Conservation (phyloP, 495 filamentous ascomycete genomes). For the Annulohypoxylon nitens region DNA sequence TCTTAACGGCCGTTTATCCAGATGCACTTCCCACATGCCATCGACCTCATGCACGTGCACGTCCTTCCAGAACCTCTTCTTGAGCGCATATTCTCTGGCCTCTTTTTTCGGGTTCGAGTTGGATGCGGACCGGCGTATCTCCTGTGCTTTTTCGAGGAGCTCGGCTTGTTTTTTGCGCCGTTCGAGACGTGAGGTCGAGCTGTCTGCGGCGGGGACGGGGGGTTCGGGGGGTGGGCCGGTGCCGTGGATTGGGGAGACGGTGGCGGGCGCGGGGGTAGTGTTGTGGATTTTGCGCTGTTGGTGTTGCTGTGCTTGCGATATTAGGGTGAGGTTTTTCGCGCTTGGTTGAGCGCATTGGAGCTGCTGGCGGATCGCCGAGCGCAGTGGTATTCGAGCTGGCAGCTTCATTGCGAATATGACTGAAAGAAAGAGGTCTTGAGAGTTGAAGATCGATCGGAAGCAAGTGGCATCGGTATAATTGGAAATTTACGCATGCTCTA, state of each 20-base stretch:
- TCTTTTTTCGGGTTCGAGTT: constrained; percentile 44
- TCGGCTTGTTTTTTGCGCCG: constrained; percentile 69
- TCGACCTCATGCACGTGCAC: constrained; percentile 72
- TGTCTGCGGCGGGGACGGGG: constrained; percentile 70
- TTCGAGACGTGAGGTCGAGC: constrained; percentile 62
- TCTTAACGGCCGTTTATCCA: constrained; percentile 85
- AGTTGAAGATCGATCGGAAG: constrained; percentile 12
- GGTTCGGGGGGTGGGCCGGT: constrained; percentile 87
- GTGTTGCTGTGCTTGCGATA: constrained; percentile 32
- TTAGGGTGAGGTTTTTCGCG: constrained; percentile 14
- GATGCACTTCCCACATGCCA: constrained; percentile 76
- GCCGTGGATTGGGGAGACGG: constrained; percentile 75
- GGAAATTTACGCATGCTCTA: constrained; percentile 28
- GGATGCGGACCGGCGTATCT: constrained; percentile 53
- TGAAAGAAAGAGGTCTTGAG: neutral
- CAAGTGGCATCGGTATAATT: neutral
- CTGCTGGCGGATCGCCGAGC: constrained; percentile 38
- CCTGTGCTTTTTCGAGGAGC: constrained; percentile 62
- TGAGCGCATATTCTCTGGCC: constrained; percentile 18
- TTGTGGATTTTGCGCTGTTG: constrained; percentile 56
- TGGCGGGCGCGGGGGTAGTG: constrained; percentile 57
- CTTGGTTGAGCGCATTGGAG: constrained; percentile 26
- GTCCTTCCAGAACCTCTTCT: constrained; percentile 86
- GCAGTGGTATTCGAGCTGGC: constrained; percentile 50
- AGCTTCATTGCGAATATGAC: constrained; percentile 52